A percentile compares a stretch with the other conserved stretches of the same genome.
Conservation (phyloP, 2,329 filamentous ascomycete genomes). For the Aspergillus felis region DNA sequence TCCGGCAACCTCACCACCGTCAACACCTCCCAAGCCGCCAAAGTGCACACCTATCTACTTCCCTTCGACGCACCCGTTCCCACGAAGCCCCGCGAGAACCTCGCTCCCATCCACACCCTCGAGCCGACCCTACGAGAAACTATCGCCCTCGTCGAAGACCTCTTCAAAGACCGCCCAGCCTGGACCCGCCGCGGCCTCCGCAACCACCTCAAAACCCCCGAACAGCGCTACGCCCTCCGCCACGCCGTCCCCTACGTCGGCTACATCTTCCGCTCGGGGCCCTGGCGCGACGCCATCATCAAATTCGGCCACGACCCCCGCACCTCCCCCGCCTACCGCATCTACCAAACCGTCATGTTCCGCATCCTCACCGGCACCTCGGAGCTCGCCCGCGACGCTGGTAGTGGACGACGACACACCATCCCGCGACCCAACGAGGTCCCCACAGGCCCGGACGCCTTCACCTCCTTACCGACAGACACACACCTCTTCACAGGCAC, state of each 20-base stretch:
- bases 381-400: slow-evolving; percentile 30
- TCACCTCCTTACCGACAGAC: slow-evolving; percentile 5
- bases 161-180: slow-evolving; percentile 72
- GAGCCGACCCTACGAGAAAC: slow-evolving; percentile 60
- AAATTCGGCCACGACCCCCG: slow-evolving; percentile 84
- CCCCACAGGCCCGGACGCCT: slow-evolving; percentile 5
- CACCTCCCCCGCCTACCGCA: slow-evolving; percentile 67
- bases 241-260: slow-evolving; percentile 77
- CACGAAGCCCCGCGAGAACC: slow-evolving; percentile 54
- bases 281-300: slow-evolving; percentile 85
- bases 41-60: slow-evolving; percentile 56
- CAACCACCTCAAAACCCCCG: slow-evolving; percentile 60
- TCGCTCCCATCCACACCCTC: slow-evolving; percentile 47
- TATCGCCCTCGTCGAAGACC: slow-evolving; percentile 58
- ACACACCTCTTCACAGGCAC: slow-evolving; percentile 79
- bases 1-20: slow-evolving; percentile 57
- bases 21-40: slow-evolving; percentile 55
- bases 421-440: slow-evolving; percentile 19
- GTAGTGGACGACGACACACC: slow-evolving; percentile 26
- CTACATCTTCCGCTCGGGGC: slow-evolving; percentile 89
- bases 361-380: slow-evolving; percentile 53
- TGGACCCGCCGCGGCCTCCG: slow-evolving; percentile 81
- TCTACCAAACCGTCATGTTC: slow-evolving; percentile 88
- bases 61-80: slow-evolving; percentile 62
- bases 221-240: slow-evolving; percentile 58